Percentiles rank a stretch among this genome's conserved stretches.
phyloP scores from a whole-genome alignment of 163 green algal genomes.

The Chlorella variabilis region DNA sequence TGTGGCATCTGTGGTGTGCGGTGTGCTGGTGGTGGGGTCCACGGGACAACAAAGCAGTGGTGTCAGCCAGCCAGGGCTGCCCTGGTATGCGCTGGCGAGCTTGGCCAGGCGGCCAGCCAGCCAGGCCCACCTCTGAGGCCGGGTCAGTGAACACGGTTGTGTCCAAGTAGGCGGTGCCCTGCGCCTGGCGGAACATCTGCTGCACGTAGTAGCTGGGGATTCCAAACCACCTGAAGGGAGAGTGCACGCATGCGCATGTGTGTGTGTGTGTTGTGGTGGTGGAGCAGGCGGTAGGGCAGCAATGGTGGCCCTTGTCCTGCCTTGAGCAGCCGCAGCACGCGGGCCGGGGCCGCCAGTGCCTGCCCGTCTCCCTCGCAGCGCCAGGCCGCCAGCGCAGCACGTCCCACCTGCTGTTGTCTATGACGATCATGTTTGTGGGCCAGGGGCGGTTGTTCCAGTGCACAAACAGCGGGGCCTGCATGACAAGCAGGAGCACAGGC shows the following conservation, averaged over 20 bases:
- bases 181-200: constrained; percentile 57
- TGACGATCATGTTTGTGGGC: constrained; percentile 56
- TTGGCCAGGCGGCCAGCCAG: too few relatives aligned
- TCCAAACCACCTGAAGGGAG: constrained; percentile 47
- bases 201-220: constrained; percentile 68
- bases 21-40: too few relatives aligned
- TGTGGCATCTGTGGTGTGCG: too few relatives aligned
- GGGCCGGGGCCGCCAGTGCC: too few relatives aligned
- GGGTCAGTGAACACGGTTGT: constrained; percentile 30
- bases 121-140: constrained; percentile 10
- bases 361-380: too few relatives aligned
- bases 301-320: too few relatives aligned
- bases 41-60: too few relatives aligned
- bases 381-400: too few relatives aligned
- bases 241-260: too few relatives aligned
- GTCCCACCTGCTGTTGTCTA: constrained; percentile 48
- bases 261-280: too few relatives aligned
- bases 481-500: constrained; percentile 36
- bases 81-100: too few relatives aligned
- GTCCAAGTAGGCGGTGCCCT: constrained; percentile 46
- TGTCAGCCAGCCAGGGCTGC: not conserved
- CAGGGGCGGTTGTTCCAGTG: constrained; percentile 62
- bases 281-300: not conserved
- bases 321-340: not conserved
- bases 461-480: constrained; percentile 64